Percentiles rank a stretch among this genome's conserved stretches.
phyloP scores from a whole-genome alignment of 495 filamentous ascomycete species.

The Tuber brumale region DNA sequence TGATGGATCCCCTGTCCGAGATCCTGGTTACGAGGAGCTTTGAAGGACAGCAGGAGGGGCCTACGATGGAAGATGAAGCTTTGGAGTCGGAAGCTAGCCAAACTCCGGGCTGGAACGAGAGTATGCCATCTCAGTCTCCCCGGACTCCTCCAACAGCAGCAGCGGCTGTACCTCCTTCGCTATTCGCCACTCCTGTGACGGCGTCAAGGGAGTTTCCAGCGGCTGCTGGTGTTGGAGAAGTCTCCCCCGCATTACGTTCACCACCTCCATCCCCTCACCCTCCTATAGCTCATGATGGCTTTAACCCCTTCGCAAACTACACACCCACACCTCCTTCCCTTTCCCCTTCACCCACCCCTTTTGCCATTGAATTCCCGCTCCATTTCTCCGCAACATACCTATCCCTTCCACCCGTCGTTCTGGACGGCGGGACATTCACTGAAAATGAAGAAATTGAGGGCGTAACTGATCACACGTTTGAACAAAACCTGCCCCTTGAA shows the following conservation, averaged over 20 bases:
- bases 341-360: constrained; percentile 19
- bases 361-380: constrained; percentile 10
- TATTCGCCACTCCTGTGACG: constrained; percentile 23
- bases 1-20: constrained; percentile 6
- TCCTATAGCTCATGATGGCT: constrained; percentile 2
- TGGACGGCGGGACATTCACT: constrained; percentile 22
- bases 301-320: constrained; percentile 13
- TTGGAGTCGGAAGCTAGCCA: constrained; percentile 29
- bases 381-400: constrained; percentile 15
- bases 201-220: constrained; percentile 18
- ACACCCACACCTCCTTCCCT: constrained; percentile 8
- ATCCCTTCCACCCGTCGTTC: neutral
- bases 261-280: constrained; percentile 20
- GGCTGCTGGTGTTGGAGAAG: constrained; percentile 34
- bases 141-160: constrained; percentile 31
- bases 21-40: constrained; percentile 14
- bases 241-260: constrained; percentile 12
- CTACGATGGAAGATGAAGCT: constrained; percentile 28
- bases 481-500: constrained; percentile 31
- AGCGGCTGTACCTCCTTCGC: constrained; percentile 15
- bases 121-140: constrained; percentile 39
- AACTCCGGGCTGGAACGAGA: constrained; percentile 18
- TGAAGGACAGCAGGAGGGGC: constrained; percentile 19
- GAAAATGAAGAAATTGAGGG: constrained; percentile 32
- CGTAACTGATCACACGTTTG: constrained; percentile 36